These are phyloP conservation scores for Lumnitzera littorea DNA, from an alignment of 345 rosid species.

Conservation along the genomic window DNA sequence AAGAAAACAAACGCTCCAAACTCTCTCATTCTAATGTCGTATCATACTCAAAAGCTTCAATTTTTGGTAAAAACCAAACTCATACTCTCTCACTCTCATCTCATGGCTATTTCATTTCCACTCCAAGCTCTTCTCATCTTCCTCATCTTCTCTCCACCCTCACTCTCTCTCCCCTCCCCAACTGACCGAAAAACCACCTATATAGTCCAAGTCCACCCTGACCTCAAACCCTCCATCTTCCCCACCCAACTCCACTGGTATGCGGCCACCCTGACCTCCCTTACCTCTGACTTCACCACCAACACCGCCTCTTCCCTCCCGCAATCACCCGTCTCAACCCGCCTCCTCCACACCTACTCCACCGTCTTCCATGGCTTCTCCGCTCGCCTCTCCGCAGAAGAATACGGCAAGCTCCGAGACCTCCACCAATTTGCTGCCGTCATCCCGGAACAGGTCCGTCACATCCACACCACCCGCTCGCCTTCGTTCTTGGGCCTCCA, in stretches of 20 bases:
- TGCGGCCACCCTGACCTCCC: slow-evolving; percentile 33
- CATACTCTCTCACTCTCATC: too few relatives aligned
- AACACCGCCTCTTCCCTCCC: slow-evolving; percentile 7
- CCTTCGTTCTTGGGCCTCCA: slow-evolving; percentile 83
- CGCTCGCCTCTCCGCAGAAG: slow-evolving; percentile 45
- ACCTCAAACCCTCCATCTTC: slow-evolving; percentile 77
- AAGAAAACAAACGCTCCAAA: too few relatives aligned
- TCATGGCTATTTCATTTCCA: background rate
- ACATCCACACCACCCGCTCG: slow-evolving; percentile 78
- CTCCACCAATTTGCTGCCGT: slow-evolving; percentile 55
- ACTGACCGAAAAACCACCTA: slow-evolving; percentile 26
- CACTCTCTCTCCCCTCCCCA: background rate
- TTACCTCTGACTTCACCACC: too few relatives aligned
- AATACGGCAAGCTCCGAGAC: slow-evolving; percentile 31
- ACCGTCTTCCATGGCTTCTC: slow-evolving; percentile 96
- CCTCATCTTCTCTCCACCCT: background rate
- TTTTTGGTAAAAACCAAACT: too few relatives aligned
- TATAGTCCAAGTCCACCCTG: slow-evolving; percentile 38
- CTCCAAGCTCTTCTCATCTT: background rate
- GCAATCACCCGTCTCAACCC: slow-evolving; percentile 16
- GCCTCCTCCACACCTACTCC: slow-evolving; percentile 72
- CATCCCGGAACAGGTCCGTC: slow-evolving; percentile 69
- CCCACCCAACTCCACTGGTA: slow-evolving; percentile 90
- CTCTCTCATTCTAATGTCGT: too few relatives aligned
- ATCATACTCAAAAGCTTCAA: too few relatives aligned